A percentile compares a stretch with the other conserved stretches of the same genome.
phyloP scores from a whole-genome alignment of 2,329 filamentous ascomycete species.

The Ophiostoma tasmaniense region DNA sequence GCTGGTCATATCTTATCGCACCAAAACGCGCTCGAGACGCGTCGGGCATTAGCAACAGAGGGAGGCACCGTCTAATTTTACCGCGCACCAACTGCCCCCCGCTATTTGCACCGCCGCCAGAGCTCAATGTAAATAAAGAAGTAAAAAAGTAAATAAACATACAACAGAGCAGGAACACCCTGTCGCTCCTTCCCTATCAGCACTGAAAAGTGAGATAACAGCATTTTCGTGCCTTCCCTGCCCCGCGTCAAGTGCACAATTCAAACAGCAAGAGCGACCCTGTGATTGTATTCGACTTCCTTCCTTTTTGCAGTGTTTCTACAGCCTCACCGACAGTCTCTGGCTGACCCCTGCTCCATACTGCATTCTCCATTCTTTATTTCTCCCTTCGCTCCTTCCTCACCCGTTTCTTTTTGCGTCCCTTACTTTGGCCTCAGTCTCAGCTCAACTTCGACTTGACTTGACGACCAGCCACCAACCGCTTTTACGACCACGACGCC shows the following conservation, averaged over 20 bases:
- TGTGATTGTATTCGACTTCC: not conserved
- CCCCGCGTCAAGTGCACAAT: not conserved
- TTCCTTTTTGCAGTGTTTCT: not conserved
- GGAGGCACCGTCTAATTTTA: not conserved
- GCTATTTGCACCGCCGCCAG: constrained; percentile 2
- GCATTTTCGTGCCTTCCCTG: not conserved
- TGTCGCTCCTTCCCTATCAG: not conserved
- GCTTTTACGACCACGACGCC: constrained; percentile 6
- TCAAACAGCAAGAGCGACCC: not conserved
- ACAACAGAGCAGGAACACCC: constrained; percentile 1
- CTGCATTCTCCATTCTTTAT: not conserved
- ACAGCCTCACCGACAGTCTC: not conserved
- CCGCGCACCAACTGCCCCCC: not conserved
- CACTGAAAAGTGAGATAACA: not conserved
- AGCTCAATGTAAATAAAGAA: not conserved
- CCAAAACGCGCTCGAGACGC: constrained; percentile 14
- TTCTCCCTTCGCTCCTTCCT: not conserved
- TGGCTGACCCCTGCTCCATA: constrained; percentile 10
- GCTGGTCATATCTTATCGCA: constrained; percentile 1
- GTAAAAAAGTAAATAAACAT: constrained; percentile 16
- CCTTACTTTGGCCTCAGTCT: not conserved
- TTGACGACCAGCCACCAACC: constrained; percentile 2
- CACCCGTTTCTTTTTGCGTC: not conserved
- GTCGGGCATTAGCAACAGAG: not conserved
- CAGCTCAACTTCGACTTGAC: not conserved